A percentile compares a stretch with the other conserved stretches of the same genome.
Conservation (phyloP, 2,329 filamentous ascomycete genomes). For the Fusarium succisae region DNA sequence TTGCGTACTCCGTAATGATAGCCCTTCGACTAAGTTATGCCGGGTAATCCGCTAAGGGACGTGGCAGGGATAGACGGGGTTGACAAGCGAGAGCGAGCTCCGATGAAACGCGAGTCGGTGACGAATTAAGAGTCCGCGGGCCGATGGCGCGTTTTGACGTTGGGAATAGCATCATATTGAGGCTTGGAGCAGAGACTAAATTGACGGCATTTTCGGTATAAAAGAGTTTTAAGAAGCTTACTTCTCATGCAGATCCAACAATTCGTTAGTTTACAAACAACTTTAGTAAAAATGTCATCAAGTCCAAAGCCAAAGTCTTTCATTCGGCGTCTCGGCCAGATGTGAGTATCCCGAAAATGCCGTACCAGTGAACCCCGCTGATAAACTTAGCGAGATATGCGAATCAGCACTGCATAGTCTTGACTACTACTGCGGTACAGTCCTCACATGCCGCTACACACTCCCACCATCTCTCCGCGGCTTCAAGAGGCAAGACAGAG, state of each 20-base stretch:
- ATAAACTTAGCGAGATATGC: background rate
- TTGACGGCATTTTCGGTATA: background rate
- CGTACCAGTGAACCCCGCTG: background rate
- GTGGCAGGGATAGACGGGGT: background rate
- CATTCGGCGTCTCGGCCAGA: background rate
- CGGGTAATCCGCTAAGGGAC: background rate
- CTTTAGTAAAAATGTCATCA: background rate
- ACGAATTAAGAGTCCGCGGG: background rate
- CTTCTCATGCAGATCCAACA: background rate
- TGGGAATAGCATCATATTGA: background rate
- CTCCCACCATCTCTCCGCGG: background rate
- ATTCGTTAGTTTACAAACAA: background rate
- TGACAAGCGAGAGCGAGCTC: background rate
- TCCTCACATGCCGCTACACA: background rate
- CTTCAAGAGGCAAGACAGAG: background rate
- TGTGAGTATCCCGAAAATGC: background rate
- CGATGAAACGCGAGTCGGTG: background rate
- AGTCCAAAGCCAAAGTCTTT: constrained; percentile 3
- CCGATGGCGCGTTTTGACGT: background rate
- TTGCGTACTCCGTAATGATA: background rate
- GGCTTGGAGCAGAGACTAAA: background rate
- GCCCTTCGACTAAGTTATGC: no score
- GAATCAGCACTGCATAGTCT: background rate
- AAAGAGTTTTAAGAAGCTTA: background rate
- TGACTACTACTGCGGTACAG: constrained; percentile 1